Base-by-base conservation (phyloP, 1,284 basidiomycete genomes). In the Sporisorium graminicola region DNA sequence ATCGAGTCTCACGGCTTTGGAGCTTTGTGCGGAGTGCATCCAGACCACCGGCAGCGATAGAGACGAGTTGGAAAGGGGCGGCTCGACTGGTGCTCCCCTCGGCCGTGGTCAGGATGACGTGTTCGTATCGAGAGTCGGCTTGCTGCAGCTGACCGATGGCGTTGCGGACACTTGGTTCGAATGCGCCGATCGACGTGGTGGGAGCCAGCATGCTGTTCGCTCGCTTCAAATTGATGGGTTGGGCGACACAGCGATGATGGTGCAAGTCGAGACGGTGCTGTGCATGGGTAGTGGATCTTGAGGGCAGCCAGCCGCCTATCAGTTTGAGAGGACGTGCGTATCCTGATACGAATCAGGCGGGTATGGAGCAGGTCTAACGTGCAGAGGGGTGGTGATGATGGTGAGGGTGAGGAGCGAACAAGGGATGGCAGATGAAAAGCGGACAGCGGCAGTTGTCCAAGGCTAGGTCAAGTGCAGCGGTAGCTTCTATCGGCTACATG, bases 1-100 rank as follows among this genome's bases (percentile, higher is more conserved):
- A 71, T 14, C 42, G 58, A 12, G 63, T 61, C 22, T 65, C 50
- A 9, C 14, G 31, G 14, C 46, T 37, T 24, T 44, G 35, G 5
- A 71, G 58, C 53, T 58, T 71, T 50, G 50, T 12, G 14, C 63
- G 54, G 7, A 65, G 47, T 5, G 63, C 58, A 51, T 65, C 55
- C 1, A 71, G 58, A 14, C 68, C 68, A 7, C 68, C 68, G n/a
- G 35, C 22, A 4, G 53, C 68, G n/a, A 40, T 52, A 5, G 53
- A 58, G n/a, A 59, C 20, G 3, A 70, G 57, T 8, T 51, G 46
- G 13, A 70, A 52, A 5, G 65, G 58, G 10, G 61, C 43, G 18
- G 42, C 40, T 10, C 55, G 46, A 26, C 26, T 53, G 7, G 42
- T 53, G 54, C 49, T 57, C 3, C 46, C 58, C n/a, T 50, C 43